Conservation (phyloP, 331 rosid species). For the Prunus yedoensis region DNA sequence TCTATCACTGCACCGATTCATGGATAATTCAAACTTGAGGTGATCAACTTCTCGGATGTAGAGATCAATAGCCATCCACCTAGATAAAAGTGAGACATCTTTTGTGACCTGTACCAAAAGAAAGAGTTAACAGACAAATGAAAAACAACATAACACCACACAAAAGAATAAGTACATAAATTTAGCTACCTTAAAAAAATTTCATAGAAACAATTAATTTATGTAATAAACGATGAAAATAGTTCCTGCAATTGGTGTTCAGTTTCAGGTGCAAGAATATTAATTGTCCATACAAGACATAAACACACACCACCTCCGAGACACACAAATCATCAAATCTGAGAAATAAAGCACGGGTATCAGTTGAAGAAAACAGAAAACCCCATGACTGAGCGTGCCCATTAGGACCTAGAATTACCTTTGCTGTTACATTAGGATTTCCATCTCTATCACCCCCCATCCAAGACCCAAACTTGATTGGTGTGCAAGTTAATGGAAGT, state of each 20-base stretch:
- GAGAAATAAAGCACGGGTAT: too few relatives aligned
- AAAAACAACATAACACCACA: background rate
- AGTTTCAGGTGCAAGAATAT: background rate
- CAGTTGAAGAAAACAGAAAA: too few relatives aligned
- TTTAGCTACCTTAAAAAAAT: background rate
- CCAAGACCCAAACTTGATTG: constrained; percentile 95
- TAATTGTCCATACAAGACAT: too few relatives aligned
- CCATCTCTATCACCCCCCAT: constrained; percentile 99
- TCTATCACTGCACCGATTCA: constrained; percentile 73
- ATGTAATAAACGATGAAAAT: background rate
- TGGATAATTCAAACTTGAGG: constrained; percentile 90
- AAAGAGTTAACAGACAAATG: constrained; percentile 1
- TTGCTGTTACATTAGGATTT: constrained; percentile 93
- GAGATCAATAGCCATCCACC: constrained; percentile 95
- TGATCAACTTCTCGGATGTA: constrained; percentile 82
- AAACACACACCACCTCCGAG: too few relatives aligned
- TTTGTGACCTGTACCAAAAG: constrained; percentile 68
- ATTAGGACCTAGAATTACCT: constrained; percentile 39
- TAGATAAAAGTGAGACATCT: constrained; percentile 81
- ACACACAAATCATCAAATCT: too few relatives aligned
- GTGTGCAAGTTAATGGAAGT: constrained; percentile 94
- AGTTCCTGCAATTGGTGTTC: background rate
- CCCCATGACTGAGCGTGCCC: too few relatives aligned
- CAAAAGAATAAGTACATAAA: background rate
- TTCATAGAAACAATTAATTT: background rate